Evolutionary conservation across 1,284 basidiomycete species (phyloP), one percentile per base, ranked within the genome.

Genomic region (Pseudozyma sp.): DNA sequence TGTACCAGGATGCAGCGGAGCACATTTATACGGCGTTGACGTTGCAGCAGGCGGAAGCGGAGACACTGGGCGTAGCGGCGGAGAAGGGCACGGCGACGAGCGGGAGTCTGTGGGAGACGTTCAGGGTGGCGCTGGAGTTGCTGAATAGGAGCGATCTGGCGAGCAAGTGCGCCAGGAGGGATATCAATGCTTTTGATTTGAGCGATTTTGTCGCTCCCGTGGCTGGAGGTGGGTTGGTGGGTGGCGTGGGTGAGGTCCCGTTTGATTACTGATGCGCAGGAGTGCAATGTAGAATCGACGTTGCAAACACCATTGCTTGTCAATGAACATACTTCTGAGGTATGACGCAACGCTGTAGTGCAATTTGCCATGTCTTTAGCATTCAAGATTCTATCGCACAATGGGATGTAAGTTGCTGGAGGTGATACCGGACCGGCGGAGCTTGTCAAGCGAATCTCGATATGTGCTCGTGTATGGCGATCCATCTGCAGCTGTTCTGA

Each of bases 1-100:
- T 81, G 69, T 83, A 83, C 54, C 73, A 75, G 53, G 81, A 84
- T 34, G 80, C 81, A 16, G 82, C 81, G 1, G 77, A 79, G 42
- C 82, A 84, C 53, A 77, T 81, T 30, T 84, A 77, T 56, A 82
- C 81, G 5, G 82, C 82, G 8, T 58, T 84, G 7, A 73, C 72
- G 24, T 58, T 84, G 48, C 81, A 83, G 54, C 75, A 81, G 29
- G 76, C 75, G 13, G 69, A 76, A 47, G 68, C 64, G 11, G 74
- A 75, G 39, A 55, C 57, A 33, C 37, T 71, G 37, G 54, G 68
- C 4, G 46, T 62, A 40, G 56, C 52, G 33, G 49, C 14, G 11
- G 51, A 46, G 37, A 47, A 48, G 3, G 43, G 10, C 7, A 58
- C 58, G 16, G 72, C 65, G 4, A 75, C 76, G 10, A 79, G 62